These are phyloP conservation scores for Clathrospora elynae DNA, from an alignment of 2,329 filamentous ascomycete genomes.

Conservation along the genomic window DNA sequence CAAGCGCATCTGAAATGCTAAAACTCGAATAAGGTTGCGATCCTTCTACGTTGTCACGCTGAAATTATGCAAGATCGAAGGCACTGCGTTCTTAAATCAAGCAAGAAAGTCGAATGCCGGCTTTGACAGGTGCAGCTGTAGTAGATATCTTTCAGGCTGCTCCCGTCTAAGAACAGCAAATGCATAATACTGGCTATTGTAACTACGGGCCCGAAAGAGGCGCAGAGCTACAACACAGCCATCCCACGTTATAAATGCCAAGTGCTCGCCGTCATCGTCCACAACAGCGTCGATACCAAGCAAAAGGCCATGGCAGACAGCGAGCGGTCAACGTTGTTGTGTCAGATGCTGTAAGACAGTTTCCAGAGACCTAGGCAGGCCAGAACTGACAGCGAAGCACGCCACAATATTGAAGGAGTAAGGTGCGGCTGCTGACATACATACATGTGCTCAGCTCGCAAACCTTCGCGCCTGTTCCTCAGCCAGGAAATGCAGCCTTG, in stretches of 20 bases:
- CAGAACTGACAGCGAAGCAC: conserved; percentile 17
- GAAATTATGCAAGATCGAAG: not conserved
- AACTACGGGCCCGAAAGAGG: too few relatives aligned
- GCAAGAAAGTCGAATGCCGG: too few relatives aligned
- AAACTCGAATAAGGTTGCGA: conserved; percentile 1
- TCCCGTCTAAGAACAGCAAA: too few relatives aligned
- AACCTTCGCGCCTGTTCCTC: conserved; percentile 3
- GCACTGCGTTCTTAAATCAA: not conserved
- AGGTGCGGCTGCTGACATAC: conserved; percentile 21
- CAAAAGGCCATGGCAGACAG: conserved; percentile 12
- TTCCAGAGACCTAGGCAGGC: conserved; percentile 5
- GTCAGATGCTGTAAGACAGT: conserved; percentile 11
- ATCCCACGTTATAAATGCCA: not conserved
- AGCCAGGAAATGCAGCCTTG: conserved; percentile 12
- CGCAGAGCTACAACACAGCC: too few relatives aligned
- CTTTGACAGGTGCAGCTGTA: not conserved
- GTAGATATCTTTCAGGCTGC: not conserved
- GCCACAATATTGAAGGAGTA: conserved; percentile 35
- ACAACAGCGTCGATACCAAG: conserved; percentile 1
- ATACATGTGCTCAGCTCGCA: conserved; percentile 13
- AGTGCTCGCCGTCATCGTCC: not conserved
- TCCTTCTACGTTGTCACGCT: conserved; percentile 2
- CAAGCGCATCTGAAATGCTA: not conserved
- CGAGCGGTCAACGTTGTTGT: conserved; percentile 12
- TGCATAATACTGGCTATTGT: too few relatives aligned